Evolutionary conservation across 352 stramenopile species (phyloP), one percentile per base, ranked within the genome.

Genomic region (Phytophthora crassamura): DNA sequence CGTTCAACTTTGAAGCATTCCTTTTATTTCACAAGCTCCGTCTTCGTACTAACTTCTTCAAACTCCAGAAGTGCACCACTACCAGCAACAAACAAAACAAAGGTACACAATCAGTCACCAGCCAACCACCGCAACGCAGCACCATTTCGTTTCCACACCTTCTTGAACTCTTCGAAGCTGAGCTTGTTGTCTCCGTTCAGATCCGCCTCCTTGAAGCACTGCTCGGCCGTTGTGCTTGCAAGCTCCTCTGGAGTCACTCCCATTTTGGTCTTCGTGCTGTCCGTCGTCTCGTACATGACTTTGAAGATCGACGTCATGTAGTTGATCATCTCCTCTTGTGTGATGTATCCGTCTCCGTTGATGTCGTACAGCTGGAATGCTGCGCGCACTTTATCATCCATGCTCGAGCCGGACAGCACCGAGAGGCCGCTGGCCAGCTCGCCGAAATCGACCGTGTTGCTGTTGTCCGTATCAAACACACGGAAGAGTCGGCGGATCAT

Each of bases 301-400:
- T 89, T 89, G 51, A 97, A 96, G 50, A 97, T 91, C 30, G 88
- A 94, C 32, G 82, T 94, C 83, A 96, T 88, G 72, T 95, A 96
- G 61, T 72, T 91, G 33, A 89, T 75, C 85, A 97, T 95, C 64
- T 97, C 89, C 45, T 94, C 85, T 58, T 90, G 67, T 32, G 84
- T 91, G 43, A 95, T 95, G 69, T 80, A 95, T 3, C 87, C 87
- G 61, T 95, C 84, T 45, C 83, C 82, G 59, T 95, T 93, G 54
- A 91, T 80, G 56, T 97, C 87, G 51, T 95, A 94, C 30, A 97
- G 62, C 42, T 90, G 83, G 56, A 97, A 97, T 3, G 85, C 88
- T 39, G 87, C 89, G 45, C 84, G 76, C 59, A 94, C 86, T 39
- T 95, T 95, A 52, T 95, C 86, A 41, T 96, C 88, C 80, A 95